Evolutionary conservation across 495 filamentous ascomycete genomes (phyloP).

Genomic region (Penicillium soppii): DNA sequence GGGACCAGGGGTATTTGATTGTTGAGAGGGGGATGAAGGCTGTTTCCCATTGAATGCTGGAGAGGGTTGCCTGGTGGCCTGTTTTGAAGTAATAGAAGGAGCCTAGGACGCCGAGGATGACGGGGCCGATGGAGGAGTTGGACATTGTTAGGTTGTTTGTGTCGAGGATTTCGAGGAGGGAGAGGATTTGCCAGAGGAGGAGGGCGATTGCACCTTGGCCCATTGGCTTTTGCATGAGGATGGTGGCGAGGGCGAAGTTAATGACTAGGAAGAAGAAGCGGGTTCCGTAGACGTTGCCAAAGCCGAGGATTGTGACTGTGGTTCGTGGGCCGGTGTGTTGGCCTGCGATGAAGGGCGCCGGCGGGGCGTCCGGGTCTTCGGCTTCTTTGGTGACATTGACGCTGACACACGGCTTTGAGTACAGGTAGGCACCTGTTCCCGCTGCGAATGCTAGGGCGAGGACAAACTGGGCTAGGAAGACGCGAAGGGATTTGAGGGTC

Average conservation of each 20-base stretch:
- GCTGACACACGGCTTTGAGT: constrained; percentile 71
- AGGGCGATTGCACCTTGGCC: constrained; percentile 80
- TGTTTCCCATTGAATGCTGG: constrained; percentile 93
- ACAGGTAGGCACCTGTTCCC: constrained; percentile 69
- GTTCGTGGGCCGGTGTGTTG: constrained; percentile 34
- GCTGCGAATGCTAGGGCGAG: constrained; percentile 65
- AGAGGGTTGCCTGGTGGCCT: constrained; percentile 87
- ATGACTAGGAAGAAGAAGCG: constrained; percentile 83
- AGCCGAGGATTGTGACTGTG: constrained; percentile 80
- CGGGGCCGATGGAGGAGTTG: constrained; percentile 74
- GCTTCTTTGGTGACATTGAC: constrained; percentile 44
- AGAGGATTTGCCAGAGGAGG: constrained; percentile 80
- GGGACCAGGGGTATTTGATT: constrained; percentile 86
- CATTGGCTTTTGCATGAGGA: constrained; percentile 92
- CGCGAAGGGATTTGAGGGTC: constrained; percentile 69
- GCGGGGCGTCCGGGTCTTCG: constrained; percentile 31
- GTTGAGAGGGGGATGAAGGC: constrained; percentile 86
- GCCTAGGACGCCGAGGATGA: constrained; percentile 80
- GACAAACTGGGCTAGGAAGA: constrained; percentile 72
- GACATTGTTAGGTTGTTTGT: constrained; percentile 60
- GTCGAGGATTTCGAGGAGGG: constrained; percentile 84
- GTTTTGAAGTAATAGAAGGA: constrained; percentile 97
- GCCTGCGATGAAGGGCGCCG: constrained; percentile 31
- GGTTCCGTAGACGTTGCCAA: constrained; percentile 87
- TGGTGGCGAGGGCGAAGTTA: constrained; percentile 71